Conservation (phyloP, 768 basidiomycete genomes). For the Glaciozyma antarctica region DNA sequence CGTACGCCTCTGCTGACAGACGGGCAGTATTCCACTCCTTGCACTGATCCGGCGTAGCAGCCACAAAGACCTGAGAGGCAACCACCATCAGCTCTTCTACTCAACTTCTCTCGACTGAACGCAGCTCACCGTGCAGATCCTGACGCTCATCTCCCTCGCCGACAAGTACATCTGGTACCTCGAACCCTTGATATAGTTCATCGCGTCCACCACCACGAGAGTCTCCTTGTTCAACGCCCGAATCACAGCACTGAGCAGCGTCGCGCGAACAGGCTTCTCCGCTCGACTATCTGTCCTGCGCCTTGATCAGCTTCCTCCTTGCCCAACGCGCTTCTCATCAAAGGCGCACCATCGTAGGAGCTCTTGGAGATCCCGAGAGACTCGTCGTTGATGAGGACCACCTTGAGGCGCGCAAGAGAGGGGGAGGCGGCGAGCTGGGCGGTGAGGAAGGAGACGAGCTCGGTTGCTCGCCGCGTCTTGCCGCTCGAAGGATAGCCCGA, state of each 20-base stretch:
- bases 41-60: constrained; percentile 58
- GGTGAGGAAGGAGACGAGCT: constrained; percentile 56
- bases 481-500: constrained; percentile 81
- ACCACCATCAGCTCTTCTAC: neutral
- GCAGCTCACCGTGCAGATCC: constrained; percentile 70
- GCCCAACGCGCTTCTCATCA: neutral
- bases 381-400: constrained; percentile 34
- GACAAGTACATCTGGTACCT: constrained; percentile 97
- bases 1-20: constrained; percentile 49
- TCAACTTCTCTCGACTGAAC: neutral
- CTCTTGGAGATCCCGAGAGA: constrained; percentile 18
- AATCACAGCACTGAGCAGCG: constrained; percentile 72
- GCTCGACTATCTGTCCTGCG: constrained; percentile 42
- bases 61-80: constrained; percentile 40
- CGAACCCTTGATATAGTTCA: constrained; percentile 98
- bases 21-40: constrained; percentile 61
- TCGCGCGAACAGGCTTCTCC: constrained; percentile 80
- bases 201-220: constrained; percentile 77
- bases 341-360: constrained; percentile 32
- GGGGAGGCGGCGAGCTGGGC: constrained; percentile 30
- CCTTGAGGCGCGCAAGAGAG: constrained; percentile 5
- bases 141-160: constrained; percentile 72
- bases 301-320: neutral
- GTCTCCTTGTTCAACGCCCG: constrained; percentile 61
- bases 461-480: constrained; percentile 62